Evolutionary conservation across 2,329 filamentous ascomycete genomes (phyloP), one percentile per base, ranked within the genome.

Genomic region (Neoascochyta sp.): DNA sequence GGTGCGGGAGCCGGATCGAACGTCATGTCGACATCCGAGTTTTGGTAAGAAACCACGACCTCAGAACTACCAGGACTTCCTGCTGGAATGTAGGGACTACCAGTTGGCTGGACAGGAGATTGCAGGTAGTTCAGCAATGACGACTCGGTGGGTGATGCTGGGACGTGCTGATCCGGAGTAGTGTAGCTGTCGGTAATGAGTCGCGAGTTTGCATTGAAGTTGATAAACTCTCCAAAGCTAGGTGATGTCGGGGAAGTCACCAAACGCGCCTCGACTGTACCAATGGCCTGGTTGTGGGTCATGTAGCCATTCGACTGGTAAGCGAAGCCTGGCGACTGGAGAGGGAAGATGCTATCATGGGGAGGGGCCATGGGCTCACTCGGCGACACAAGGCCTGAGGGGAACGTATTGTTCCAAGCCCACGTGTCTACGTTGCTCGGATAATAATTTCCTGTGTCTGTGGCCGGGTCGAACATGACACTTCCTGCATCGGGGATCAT

Each of bases 11-110:
- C 37, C 11, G 39, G 23, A 9, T 54, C 56, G 9, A 50, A 21
- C 13, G 42, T 36, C 32, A 50, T 49, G 3, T 41, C 50, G 7
- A 34, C 29, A 11, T 58, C 55, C 3, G 54, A 54, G 22, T 47
- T 38, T 14, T 52, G 43, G 15, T 56, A 47, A 4, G 46, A 54
- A 14, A 45, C 43, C 23, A 51, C 42, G 24, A 44, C 45, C 15
- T 61, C 54, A 9, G 56, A 59, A 16, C 54, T 50, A 24, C 51
- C 39, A 3, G 54, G 54, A 33, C 58, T 62, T 21, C 45, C 46
- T 17, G 39, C 47, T 15, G 56, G 52, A 16, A 30, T 17, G 11
- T 43, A 34, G 9, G 56, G 52, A 23, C 56, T 60, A 9, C 45
- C 33, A 10, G 39, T 33, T 22, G 37, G 37, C 25, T 56, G 46